Conservation (phyloP, 2,329 filamentous ascomycete species). For the Penicillium sp. region DNA sequence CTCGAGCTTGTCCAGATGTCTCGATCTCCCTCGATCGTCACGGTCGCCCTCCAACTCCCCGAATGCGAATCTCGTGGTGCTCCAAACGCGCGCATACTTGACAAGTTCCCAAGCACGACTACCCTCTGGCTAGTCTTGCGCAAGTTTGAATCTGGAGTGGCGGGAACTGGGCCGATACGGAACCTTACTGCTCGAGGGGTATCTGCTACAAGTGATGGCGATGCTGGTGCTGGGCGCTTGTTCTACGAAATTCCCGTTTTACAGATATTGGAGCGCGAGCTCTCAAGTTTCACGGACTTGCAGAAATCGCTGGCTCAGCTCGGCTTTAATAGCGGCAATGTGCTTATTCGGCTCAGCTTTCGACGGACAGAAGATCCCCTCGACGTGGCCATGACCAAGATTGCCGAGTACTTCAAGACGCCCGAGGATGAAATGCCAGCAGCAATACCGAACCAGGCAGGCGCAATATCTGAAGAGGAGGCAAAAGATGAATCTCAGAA, state of each 20-base stretch:
- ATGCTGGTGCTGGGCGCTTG: slow-evolving; percentile 64
- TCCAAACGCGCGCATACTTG: slow-evolving; percentile 64
- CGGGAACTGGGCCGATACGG: slow-evolving; percentile 56
- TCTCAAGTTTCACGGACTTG: slow-evolving; percentile 72
- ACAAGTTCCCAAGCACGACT: slow-evolving; percentile 84
- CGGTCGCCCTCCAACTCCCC: slow-evolving; percentile 81
- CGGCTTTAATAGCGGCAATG: slow-evolving; percentile 78
- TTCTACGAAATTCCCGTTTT: slow-evolving; percentile 85
- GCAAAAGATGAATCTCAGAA: slow-evolving; percentile 6
- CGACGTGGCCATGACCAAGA: slow-evolving; percentile 78
- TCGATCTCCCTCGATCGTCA: slow-evolving; percentile 77
- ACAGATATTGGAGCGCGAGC: slow-evolving; percentile 74
- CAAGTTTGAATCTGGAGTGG: slow-evolving; percentile 76
- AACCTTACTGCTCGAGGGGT: slow-evolving; percentile 82
- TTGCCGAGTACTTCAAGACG: slow-evolving; percentile 66
- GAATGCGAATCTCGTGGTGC: slow-evolving; percentile 61
- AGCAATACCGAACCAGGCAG: slow-evolving; percentile 15
- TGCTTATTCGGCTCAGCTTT: slow-evolving; percentile 73
- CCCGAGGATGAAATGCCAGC: slow-evolving; percentile 35
- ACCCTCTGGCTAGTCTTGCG: slow-evolving; percentile 85
- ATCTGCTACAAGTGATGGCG: slow-evolving; percentile 53
- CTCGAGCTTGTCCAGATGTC: slow-evolving; percentile 86
- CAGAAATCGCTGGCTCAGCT: slow-evolving; percentile 85
- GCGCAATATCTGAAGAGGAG: slow-evolving; percentile 4
- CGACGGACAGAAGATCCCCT: slow-evolving; percentile 70